Percentiles rank a stretch among this genome's conserved stretches.
phyloP scores from a whole-genome alignment of 345 rosid species.

The Mercurialis annua region DNA sequence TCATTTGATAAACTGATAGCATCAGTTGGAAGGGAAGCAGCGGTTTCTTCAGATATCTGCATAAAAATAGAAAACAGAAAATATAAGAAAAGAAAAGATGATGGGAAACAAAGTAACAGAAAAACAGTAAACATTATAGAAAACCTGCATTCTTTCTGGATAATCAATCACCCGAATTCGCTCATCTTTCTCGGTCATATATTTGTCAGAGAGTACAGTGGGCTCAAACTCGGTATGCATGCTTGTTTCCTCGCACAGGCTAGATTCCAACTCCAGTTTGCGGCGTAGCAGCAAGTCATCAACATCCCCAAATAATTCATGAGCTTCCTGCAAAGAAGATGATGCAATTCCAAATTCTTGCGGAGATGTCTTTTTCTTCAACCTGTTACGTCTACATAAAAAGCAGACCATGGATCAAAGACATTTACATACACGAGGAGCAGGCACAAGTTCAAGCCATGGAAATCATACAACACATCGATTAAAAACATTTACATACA shows the following conservation, averaged over 20 bases:
- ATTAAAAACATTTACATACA: no score
- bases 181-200: slow-evolving; percentile 95
- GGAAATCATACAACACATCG: no score
- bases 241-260: slow-evolving; percentile 65
- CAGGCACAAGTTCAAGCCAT: slow-evolving; percentile 5
- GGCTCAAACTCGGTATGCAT: slow-evolving; percentile 97
- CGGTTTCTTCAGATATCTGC: slow-evolving; percentile 76
- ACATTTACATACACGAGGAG: slow-evolving; percentile 2
- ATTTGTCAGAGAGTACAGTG: slow-evolving; percentile 78
- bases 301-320: slow-evolving; percentile 90
- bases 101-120: not conserved
- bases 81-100: not conserved
- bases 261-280: slow-evolving; percentile 60
- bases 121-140: no score
- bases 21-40: slow-evolving; percentile 63
- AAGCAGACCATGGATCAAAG: slow-evolving; percentile 12
- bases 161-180: slow-evolving; percentile 66
- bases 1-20: slow-evolving; percentile 57
- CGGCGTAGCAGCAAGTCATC: slow-evolving; percentile 70
- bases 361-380: slow-evolving; percentile 67
- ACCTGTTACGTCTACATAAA: slow-evolving; percentile 52
- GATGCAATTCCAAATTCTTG: slow-evolving; percentile 74
- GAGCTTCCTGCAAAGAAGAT: slow-evolving; percentile 78
- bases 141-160: slow-evolving; percentile 98
- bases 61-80: no score